These are phyloP conservation scores for Amanita thiersii DNA, from an alignment of 768 basidiomycete genomes.

Conservation along the genomic window DNA sequence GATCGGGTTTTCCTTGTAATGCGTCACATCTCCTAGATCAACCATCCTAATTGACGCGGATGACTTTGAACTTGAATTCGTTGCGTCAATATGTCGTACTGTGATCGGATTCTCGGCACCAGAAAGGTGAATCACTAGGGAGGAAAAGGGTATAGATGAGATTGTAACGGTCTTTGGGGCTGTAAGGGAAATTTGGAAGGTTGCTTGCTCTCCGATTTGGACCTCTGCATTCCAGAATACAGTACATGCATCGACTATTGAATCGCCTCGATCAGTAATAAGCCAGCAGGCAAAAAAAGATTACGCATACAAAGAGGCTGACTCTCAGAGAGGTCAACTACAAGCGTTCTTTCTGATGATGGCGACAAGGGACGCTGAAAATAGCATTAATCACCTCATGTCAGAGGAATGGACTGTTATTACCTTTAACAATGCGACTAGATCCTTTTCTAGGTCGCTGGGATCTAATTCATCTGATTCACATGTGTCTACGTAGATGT, in stretches of 20 bases:
- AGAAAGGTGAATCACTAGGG: conserved; percentile 54
- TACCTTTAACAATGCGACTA: conserved; percentile 70
- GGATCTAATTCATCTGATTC: conserved; percentile 43
- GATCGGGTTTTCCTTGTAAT: conserved; percentile 10
- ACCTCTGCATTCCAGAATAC: conserved; percentile 68
- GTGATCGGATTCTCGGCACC: conserved; percentile 35
- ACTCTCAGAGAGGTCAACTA: conserved; percentile 57
- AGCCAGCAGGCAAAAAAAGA: conserved; percentile 1
- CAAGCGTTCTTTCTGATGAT: conserved; percentile 42
- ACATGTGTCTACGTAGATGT: conserved; percentile 19
- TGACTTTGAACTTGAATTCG: conserved; percentile 9
- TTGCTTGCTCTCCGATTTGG: conserved; percentile 48
- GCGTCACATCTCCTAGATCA: conserved; percentile 34
- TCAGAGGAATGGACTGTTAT: conserved; percentile 8
- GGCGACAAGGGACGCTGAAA: conserved; percentile 67
- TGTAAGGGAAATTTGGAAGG: conserved; percentile 69
- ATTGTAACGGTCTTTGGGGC: conserved; percentile 43
- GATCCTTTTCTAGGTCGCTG: conserved; percentile 53
- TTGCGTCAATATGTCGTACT: conserved; percentile 33
- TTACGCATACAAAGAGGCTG: conserved; percentile 49
- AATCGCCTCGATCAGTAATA: conserved; percentile 9
- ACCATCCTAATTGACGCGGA: conserved; percentile 29
- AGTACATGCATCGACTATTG: conserved; percentile 52
- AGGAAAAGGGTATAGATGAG: conserved; percentile 51
- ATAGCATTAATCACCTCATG: neutral